Percentiles rank a stretch among this genome's conserved stretches.
Evolutionary conservation across 2,329 filamentous ascomycete genomes (phyloP).

Genomic region (Alternaria sp.): DNA sequence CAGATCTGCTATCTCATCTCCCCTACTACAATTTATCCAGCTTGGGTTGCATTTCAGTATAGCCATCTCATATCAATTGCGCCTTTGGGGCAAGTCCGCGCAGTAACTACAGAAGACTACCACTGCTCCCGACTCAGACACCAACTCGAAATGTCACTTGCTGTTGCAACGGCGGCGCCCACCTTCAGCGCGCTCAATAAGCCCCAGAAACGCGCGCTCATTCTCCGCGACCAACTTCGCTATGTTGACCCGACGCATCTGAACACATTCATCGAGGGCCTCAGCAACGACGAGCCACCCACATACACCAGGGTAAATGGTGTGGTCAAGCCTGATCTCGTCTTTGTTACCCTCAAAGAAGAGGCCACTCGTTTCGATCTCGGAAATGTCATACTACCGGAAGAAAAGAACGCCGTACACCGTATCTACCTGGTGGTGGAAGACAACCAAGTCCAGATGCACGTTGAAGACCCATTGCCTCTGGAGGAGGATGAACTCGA

Average conservation of each 20-base stretch:
- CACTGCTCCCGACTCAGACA: not conserved
- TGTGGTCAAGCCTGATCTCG: constrained; percentile 26
- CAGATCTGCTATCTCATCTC: not conserved
- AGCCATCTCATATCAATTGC: not conserved
- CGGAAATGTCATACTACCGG: constrained; percentile 36
- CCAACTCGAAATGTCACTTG: not conserved
- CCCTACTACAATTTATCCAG: not conserved
- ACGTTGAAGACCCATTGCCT: constrained; percentile 24
- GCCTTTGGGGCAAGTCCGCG: not conserved
- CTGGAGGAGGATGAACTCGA: constrained; percentile 20
- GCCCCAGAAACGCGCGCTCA: constrained; percentile 36
- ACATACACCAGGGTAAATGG: constrained; percentile 32
- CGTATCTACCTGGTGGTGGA: constrained; percentile 25
- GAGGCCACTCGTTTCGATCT: constrained; percentile 32
- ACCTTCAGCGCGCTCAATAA: constrained; percentile 30
- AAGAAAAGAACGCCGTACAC: constrained; percentile 17
- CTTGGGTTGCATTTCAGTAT: not conserved
- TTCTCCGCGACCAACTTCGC: constrained; percentile 37
- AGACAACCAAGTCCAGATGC: constrained; percentile 25
- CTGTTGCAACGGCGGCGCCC: constrained; percentile 21
- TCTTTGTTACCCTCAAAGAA: constrained; percentile 28
- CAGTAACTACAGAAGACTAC: not conserved
- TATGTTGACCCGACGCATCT: constrained; percentile 32
- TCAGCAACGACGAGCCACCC: constrained; percentile 37
- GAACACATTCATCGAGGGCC: constrained; percentile 33